Percentiles rank a stretch among this genome's conserved stretches.
phyloP scores from a whole-genome alignment of 2,329 filamentous ascomycete species.

The Zymoseptoria passerinii region DNA sequence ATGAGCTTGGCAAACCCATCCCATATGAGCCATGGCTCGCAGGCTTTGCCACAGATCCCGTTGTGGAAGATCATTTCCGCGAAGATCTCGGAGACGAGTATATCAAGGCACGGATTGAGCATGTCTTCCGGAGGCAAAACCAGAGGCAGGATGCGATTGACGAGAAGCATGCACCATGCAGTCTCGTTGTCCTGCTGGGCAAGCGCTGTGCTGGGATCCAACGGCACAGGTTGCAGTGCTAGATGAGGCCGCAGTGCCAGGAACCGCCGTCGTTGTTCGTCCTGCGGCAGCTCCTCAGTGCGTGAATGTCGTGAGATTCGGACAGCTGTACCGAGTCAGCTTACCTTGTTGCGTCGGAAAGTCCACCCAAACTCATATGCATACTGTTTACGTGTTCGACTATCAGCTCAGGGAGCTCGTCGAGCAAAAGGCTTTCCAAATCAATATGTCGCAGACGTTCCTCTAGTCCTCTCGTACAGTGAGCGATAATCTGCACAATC shows the following conservation, averaged over 20 bases:
- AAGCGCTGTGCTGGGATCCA: slow-evolving; percentile 26
- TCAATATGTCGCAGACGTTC: slow-evolving; percentile 77
- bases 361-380: not conserved
- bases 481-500: slow-evolving; percentile 81
- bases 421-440: slow-evolving; percentile 70
- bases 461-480: slow-evolving; percentile 81
- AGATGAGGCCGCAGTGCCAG: slow-evolving; percentile 77
- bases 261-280: slow-evolving; percentile 42
- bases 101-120: slow-evolving; percentile 74
- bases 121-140: slow-evolving; percentile 88
- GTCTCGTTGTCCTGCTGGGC: slow-evolving; percentile 69
- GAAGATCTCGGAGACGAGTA: slow-evolving; percentile 77
- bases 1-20: slow-evolving; percentile 69
- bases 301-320: slow-evolving; percentile 10
- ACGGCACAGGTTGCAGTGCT: slow-evolving; percentile 68
- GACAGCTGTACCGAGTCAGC: slow-evolving; percentile 20
- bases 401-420: slow-evolving; percentile 78
- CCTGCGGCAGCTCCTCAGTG: slow-evolving; percentile 1
- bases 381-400: slow-evolving; percentile 72
- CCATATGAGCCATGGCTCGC: slow-evolving; percentile 83
- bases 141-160: slow-evolving; percentile 70
- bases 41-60: slow-evolving; percentile 67
- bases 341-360: slow-evolving; percentile 8
- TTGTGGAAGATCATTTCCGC: slow-evolving; percentile 85
- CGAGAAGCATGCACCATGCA: slow-evolving; percentile 79